Base-by-base conservation (phyloP, 2,329 filamentous ascomycete genomes). In the Chalaropsis ovoidea region DNA sequence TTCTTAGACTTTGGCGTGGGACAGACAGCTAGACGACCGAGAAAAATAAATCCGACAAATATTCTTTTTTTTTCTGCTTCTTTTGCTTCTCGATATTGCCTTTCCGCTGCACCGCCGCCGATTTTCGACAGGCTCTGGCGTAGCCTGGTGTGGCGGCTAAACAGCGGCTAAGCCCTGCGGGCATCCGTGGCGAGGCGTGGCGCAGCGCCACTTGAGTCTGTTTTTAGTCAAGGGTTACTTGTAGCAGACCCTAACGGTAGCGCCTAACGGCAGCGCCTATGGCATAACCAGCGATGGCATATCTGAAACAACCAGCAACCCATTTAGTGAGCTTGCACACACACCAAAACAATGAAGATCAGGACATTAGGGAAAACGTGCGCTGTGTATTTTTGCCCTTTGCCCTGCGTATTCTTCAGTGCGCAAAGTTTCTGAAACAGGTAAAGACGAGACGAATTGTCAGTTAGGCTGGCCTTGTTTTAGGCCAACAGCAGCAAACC, bases 101-200 rank as follows among this genome's bases (percentile, higher is more conserved):
- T 27, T n/a, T 10, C 35, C 19, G 47, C 47, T 49, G 11, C 6
- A 31, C 47, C 22, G n/a, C n/a, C 22, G 47, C 19, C 22, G 47
- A 31, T 49, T 43, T 56, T 63, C 63, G 22, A 67, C 65, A 61
- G 58, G 61, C 61, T 62, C 43, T 49, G 22, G 61, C 41, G 13
- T 45, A 62, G 41, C 61, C 41, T 22, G 43, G 41, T 43, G 15
- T 3, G 11, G 2, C 61, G 61, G 61, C 15, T 62, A 47, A 62
- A 45, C 3, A 1, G 1, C 61, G 61, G 61, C 7, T 35, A n/a
- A 45, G 19, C 42, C 3, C 42, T 43, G 11, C 17, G 17, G 11
- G 42, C 13, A 43, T 15, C 3, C 42, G 17, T 43, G 42, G 31
- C 31, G 47, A 49, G 22, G 22, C 6, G 52, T 56, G 52, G 52